Evolutionary conservation across 805 yeast genomes (phyloP), one percentile per base, ranked within the genome.

Genomic region (Diddensiella caesifluorescens): DNA sequence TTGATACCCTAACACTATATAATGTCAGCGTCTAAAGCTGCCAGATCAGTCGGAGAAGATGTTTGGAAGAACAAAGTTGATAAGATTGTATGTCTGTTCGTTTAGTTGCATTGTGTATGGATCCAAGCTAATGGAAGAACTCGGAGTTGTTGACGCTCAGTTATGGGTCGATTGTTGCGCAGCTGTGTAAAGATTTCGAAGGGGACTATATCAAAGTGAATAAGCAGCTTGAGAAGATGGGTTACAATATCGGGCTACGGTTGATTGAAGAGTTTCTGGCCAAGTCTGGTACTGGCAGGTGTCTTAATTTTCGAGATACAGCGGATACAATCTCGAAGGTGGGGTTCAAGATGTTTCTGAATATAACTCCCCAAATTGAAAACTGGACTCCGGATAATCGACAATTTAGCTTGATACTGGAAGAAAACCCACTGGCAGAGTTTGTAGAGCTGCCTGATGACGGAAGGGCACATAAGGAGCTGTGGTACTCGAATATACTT

Each of bases 381-480:
- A 80, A 79, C 59, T 87, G 95, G 94, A 68, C 87, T 2, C 58
- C 69, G 2, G 95, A 85, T 56, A 78, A 77, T 41, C 83, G 81
- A 55, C 73, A 80, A 39, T 90, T 87, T 61, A 75, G 83, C 36
- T 65, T 90, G 27, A 67, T 84, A 2, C 62, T 90, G 18, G 75
- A 73, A 12, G 97, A 90, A 42, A 92, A 92, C 58, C 97, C 97
- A 22, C 70, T 92, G 51, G 83, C 92, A 7, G 97, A 90, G 59
- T 92, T 89, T 67, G 98, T 92, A 3, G 97, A 92, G 61, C 70
- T 92, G 36, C 97, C 97, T 0, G 80, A 75, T 57, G 95, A 83
- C 53, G 80, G 81, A 2, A 73, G 71, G 48, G 79, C 87, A 3
- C 61, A 67, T 43, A 74, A 74, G 49, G 86, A 83, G 54, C 67